phyloP scores from a whole-genome alignment of 2,329 filamentous ascomycete genomes.

The Apiospora pterosperma region DNA sequence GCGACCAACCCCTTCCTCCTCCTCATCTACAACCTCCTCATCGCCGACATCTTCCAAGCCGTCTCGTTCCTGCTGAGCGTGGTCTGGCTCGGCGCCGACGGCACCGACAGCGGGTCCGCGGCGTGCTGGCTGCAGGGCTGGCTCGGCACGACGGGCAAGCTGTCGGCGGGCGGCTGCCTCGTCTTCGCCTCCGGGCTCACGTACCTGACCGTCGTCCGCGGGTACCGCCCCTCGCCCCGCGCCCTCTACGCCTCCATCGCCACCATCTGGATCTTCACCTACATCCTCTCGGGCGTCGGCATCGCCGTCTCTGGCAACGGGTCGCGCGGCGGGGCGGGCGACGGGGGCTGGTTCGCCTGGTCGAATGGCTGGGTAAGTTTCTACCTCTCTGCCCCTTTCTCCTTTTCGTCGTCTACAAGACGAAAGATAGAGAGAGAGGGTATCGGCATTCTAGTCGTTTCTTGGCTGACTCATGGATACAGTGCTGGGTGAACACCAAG shows the following conservation, averaged over 20 bases:
- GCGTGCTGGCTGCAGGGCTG: slow-evolving; percentile 64
- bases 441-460: no score
- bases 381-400: background rate
- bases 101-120: slow-evolving; percentile 47
- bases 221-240: slow-evolving; percentile 47
- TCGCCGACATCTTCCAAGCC: slow-evolving; percentile 63
- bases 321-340: slow-evolving; percentile 28
- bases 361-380: slow-evolving; percentile 10
- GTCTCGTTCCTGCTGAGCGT: slow-evolving; percentile 59
- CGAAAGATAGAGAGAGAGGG: no score
- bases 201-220: slow-evolving; percentile 58
- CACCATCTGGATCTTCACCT: slow-evolving; percentile 56
- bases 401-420: background rate
- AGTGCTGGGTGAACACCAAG: slow-evolving; percentile 8
- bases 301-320: slow-evolving; percentile 41
- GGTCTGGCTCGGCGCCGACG: slow-evolving; percentile 51
- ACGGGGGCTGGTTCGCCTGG: slow-evolving; percentile 19
- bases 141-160: slow-evolving; percentile 63
- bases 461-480: background rate
- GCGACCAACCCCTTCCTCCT: slow-evolving; percentile 3
- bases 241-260: slow-evolving; percentile 47
- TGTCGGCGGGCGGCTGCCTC: slow-evolving; percentile 66
- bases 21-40: slow-evolving; percentile 10
- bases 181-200: slow-evolving; percentile 64
- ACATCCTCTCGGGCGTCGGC: slow-evolving; percentile 52